Evolutionary conservation across 2,329 filamentous ascomycete species (phyloP), one percentile per base, ranked within the genome.

Genomic region (Stemphylium vesicarium): DNA sequence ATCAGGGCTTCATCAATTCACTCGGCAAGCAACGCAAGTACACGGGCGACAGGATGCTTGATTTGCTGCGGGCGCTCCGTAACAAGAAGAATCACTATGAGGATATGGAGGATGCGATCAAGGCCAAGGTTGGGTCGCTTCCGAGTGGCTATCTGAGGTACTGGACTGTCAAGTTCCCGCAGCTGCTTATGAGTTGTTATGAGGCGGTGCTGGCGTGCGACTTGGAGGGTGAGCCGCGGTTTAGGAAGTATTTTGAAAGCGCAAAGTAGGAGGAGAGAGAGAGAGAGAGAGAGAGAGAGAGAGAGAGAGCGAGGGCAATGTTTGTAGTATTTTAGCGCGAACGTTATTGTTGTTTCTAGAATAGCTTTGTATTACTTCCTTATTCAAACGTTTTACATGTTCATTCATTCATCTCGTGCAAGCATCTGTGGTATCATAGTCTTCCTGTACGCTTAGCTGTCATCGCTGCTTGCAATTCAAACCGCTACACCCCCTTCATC

Each of bases 61-160:
- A 99, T 76, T 81, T 99, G 18, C 79, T 99, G 16, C 85, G 95
- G 1, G 95, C 94, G 1, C 80, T 99, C 51, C 84, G 95, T 20
- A 99, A 99, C 78, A 99, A 99, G 84, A 91, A 90, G 68, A 96
- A 98, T 62, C 95, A 99, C 72, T 99, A 97, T 73, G 93, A 96
- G 70, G 95, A 99, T 74, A 94, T 99, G 91, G 84, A 90, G 6
- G 90, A 93, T 12, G 79, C 86, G 43, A 84, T 96, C 59, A 94
- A 88, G 76, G 80, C 81, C 44, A 81, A 83, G 65, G 90, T 96
- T 0, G 92, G 92, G 0, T 78, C 87, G 8, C 72, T 94, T 55
- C 89, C 92, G 0, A 88, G 92, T 12, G 91, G 91, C 0, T 97
- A 96, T 70, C 79, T 96, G 39, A 82, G 81, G 10, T 96, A 96